Evolutionary conservation across 2,329 filamentous ascomycete genomes (phyloP).

Genomic region (Verticillium isaacii): DNA sequence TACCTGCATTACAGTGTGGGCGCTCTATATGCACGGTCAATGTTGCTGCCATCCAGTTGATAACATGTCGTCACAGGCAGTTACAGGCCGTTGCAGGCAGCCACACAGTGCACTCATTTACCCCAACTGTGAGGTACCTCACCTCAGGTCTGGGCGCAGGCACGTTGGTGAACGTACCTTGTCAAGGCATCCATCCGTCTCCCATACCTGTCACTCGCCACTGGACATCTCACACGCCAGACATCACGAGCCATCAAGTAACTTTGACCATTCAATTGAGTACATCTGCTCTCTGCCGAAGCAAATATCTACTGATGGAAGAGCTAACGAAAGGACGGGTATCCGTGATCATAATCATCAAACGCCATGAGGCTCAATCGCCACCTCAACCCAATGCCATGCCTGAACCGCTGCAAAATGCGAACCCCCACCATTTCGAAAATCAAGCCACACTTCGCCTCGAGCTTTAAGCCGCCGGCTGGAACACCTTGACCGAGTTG

Average conservation of each 20-base stretch:
- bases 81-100: too few relatives aligned
- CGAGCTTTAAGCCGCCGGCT: constrained; percentile 12
- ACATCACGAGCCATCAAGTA: too few relatives aligned
- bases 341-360: not conserved
- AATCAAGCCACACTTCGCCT: not conserved
- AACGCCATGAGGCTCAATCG: not conserved
- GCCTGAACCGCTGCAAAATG: not conserved
- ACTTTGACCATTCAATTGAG: not conserved
- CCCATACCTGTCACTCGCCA: too few relatives aligned
- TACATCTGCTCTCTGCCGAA: not conserved
- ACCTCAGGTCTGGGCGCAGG: too few relatives aligned
- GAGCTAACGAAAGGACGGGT: not conserved
- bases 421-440: not conserved
- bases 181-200: too few relatives aligned
- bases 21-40: not conserved
- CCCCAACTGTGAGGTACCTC: too few relatives aligned
- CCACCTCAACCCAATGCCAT: not conserved
- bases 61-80: not conserved
- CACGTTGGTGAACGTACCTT: too few relatives aligned
- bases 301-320: not conserved
- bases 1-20: not conserved
- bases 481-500: constrained; percentile 65
- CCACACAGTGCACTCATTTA: too few relatives aligned
- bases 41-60: not conserved
- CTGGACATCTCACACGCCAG: too few relatives aligned